A percentile compares a stretch with the other conserved stretches of the same genome.
phyloP scores from a whole-genome alignment of 2,329 filamentous ascomycete species.

The Blastomyces emzantsi region DNA sequence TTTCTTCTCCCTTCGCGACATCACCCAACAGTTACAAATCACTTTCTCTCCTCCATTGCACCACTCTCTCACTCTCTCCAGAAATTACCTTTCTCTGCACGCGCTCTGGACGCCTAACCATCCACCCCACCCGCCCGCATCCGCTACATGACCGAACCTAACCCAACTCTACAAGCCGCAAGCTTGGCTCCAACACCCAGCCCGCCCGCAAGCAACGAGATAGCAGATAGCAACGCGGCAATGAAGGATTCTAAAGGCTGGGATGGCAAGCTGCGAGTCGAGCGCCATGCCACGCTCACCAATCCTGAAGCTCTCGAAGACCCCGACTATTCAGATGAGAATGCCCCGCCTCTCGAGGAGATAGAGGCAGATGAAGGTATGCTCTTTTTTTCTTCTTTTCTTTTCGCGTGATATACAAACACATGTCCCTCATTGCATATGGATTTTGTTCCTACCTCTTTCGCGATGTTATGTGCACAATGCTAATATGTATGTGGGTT shows the following conservation, averaged over 20 bases:
- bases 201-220: neutral
- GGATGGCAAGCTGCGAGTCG: conserved; percentile 47
- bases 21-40: neutral
- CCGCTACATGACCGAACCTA: conserved; percentile 5
- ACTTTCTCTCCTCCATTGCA: neutral
- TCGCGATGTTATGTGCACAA: neutral
- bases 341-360: conserved; percentile 58
- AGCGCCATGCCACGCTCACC: conserved; percentile 57
- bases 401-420: neutral
- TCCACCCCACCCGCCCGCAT: neutral
- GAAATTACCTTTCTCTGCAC: neutral
- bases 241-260: conserved; percentile 39
- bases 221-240: conserved; percentile 11
- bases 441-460: neutral
- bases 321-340: conserved; percentile 70
- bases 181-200: conserved; percentile 1
- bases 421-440: neutral
- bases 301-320: conserved; percentile 80
- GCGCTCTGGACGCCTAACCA: neutral
- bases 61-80: too few species aligned
- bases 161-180: conserved; percentile 20
- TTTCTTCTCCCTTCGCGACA: neutral
- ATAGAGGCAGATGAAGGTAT: conserved; percentile 75
- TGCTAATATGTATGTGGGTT: neutral
- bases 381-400: conserved; percentile 37